Percentiles rank a stretch among this genome's conserved stretches.
Conservation (phyloP, 23 red algal genomes). For the Pyropia haitanensis region DNA sequence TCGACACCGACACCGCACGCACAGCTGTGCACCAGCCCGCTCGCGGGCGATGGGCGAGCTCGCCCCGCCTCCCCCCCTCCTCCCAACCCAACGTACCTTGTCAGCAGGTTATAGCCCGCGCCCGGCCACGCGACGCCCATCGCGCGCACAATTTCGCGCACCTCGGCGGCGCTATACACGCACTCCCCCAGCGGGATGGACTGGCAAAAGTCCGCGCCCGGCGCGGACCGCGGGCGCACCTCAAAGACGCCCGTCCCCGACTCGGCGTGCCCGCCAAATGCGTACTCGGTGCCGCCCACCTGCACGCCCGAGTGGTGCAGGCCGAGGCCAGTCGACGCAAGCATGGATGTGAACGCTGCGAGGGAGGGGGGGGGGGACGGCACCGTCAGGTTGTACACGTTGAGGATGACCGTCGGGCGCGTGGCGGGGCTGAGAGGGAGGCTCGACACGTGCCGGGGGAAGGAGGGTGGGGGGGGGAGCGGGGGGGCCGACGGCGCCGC, state of each 20-base stretch:
- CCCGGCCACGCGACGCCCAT: constrained; percentile 30
- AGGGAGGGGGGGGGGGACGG: constrained; percentile 38
- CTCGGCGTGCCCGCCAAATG: constrained; percentile 45
- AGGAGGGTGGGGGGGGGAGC: no score
- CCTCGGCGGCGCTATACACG: constrained; percentile 3
- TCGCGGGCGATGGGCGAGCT: no score
- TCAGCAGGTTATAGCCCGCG: constrained; percentile 62
- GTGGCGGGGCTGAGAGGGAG: constrained; percentile 9
- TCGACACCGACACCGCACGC: no score
- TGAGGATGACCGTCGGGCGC: constrained; percentile 42
- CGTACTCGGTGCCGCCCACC: constrained; percentile 55
- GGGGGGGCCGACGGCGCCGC: background rate
- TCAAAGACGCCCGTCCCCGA: constrained; percentile 50
- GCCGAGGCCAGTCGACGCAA: constrained; percentile 43
- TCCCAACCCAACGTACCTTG: constrained; percentile 19
- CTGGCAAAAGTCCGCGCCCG: constrained; percentile 54
- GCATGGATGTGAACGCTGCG: constrained; percentile 32
- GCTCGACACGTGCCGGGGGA: background rate
- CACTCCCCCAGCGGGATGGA: constrained; percentile 38
- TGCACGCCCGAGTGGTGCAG: constrained; percentile 60
- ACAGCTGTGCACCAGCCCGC: no score
- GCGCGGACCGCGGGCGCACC: constrained; percentile 32
- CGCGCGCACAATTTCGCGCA: constrained; percentile 37
- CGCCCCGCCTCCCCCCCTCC: no score
- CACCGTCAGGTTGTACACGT: constrained; percentile 65